Evolutionary conservation across 2,329 filamentous ascomycete genomes (phyloP).

Genomic region (Beauveria brongniartii): DNA sequence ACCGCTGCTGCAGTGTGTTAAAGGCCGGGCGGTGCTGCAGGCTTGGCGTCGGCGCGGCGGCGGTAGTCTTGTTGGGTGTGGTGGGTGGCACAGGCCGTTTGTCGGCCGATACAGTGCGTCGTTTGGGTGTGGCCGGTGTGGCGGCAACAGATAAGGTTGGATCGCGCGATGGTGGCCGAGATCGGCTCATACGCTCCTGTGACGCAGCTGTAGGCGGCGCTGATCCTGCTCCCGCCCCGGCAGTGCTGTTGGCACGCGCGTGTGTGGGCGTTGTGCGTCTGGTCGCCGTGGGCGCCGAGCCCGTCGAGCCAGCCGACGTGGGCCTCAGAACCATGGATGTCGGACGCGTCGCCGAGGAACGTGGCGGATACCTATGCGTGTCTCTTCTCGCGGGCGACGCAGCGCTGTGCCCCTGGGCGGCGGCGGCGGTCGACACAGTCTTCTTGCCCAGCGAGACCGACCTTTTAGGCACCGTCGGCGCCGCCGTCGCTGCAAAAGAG

Average conservation of each 20-base stretch:
- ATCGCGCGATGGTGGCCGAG: slow-evolving; percentile 24
- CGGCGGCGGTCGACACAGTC: not conserved
- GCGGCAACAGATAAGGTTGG: slow-evolving; percentile 14
- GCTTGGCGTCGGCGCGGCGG: slow-evolving; percentile 19
- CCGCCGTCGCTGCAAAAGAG: not conserved
- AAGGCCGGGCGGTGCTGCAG: slow-evolving; percentile 47
- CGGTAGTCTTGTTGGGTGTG: slow-evolving; percentile 10
- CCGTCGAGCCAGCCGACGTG: slow-evolving; percentile 12
- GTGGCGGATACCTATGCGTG: slow-evolving; percentile 25
- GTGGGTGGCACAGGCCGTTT: slow-evolving; percentile 13
- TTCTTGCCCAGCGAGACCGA: slow-evolving; percentile 19
- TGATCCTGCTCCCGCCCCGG: not conserved
- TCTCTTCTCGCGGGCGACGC: slow-evolving; percentile 17
- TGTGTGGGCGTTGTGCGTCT: slow-evolving; percentile 26
- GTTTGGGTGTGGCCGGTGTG: slow-evolving; percentile 12
- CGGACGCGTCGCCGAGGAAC: slow-evolving; percentile 18
- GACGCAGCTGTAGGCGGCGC: slow-evolving; percentile 2
- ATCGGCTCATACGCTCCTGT: slow-evolving; percentile 17
- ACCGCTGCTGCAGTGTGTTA: slow-evolving; percentile 58
- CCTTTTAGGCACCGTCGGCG: slow-evolving; percentile 2
- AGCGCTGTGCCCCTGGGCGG: slow-evolving; percentile 1
- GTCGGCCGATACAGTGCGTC: slow-evolving; percentile 17
- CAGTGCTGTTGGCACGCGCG: slow-evolving; percentile 25
- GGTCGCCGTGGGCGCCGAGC: slow-evolving; percentile 17
- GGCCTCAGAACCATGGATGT: slow-evolving; percentile 18